Conservation (phyloP, 805 yeast genomes). For the Saturnispora mendoncae region DNA sequence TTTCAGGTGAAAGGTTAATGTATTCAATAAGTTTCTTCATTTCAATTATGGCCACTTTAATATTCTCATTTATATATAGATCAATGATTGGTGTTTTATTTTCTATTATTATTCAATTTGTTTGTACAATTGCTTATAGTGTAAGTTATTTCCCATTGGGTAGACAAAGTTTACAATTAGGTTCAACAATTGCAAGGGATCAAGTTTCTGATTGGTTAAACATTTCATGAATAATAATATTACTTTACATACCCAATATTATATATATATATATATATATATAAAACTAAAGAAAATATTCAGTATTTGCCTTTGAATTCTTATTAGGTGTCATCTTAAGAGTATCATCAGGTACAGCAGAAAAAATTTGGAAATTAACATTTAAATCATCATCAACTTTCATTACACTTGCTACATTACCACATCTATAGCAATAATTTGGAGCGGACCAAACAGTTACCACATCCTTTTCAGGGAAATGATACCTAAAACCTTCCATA, state of each 20-base stretch:
- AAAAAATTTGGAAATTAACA: conserved; percentile 87
- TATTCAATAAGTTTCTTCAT: conserved; percentile 62
- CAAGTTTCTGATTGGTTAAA: conserved; percentile 23
- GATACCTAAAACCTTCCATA: conserved; percentile 97
- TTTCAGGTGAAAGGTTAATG: conserved; percentile 60
- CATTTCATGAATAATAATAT: not conserved
- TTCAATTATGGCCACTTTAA: conserved; percentile 58
- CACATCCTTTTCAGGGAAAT: conserved; percentile 91
- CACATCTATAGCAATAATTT: conserved; percentile 94
- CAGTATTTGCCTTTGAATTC: conserved; percentile 30
- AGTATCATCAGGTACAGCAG: conserved; percentile 86
- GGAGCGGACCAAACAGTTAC: conserved; percentile 99
- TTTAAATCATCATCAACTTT: conserved; percentile 79
- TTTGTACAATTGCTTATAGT: conserved; percentile 76
- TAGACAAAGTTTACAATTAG: conserved; percentile 54
- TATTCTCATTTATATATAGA: conserved; percentile 55
- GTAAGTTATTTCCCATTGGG: conserved; percentile 92
- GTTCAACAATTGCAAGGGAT: conserved; percentile 39
- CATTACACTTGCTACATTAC: conserved; percentile 98
- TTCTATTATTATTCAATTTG: conserved; percentile 58
- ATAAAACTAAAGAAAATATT: conserved; percentile 26
- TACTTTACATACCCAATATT: not conserved
- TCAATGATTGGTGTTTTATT: conserved; percentile 62
- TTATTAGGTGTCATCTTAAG: conserved; percentile 29
- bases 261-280: not conserved